Percentiles rank a stretch among this genome's conserved stretches.
Evolutionary conservation across 306 rosid species (phyloP).

Genomic region (Cicer chorassanicum): DNA sequence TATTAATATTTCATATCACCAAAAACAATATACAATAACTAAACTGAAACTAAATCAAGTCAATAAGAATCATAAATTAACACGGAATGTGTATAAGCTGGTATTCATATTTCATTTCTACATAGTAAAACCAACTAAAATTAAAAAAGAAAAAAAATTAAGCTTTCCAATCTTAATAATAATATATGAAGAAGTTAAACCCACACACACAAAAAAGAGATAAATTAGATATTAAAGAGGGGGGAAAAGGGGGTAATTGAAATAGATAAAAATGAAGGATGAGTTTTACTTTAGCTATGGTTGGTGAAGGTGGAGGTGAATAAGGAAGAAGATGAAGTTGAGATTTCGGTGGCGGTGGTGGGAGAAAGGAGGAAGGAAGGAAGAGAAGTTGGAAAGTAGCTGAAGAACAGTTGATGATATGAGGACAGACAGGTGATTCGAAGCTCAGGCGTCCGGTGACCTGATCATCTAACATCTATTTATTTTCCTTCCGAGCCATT

Average conservation of each 20-base stretch:
- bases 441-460: background rate
- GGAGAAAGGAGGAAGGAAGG: background rate
- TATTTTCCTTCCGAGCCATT: background rate
- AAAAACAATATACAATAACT: background rate
- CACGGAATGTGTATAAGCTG: background rate
- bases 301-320: background rate
- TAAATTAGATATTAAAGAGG: background rate
- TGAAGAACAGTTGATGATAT: background rate
- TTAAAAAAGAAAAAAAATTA: background rate
- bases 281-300: background rate
- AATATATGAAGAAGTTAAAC: background rate
- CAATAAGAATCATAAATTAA: background rate
- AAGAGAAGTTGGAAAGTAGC: constrained; percentile 4
- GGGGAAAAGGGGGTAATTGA: background rate
- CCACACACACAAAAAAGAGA: background rate
- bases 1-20: constrained; percentile 7
- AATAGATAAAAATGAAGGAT: background rate
- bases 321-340: background rate
- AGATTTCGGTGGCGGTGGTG: too few relatives aligned
- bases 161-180: background rate
- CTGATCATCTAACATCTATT: constrained; percentile 1
- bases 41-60: background rate
- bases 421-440: background rate
- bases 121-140: background rate
- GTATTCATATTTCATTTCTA: background rate